Evolutionary conservation across 306 rosid species (phyloP).

Genomic region (Crotalaria pallida): DNA sequence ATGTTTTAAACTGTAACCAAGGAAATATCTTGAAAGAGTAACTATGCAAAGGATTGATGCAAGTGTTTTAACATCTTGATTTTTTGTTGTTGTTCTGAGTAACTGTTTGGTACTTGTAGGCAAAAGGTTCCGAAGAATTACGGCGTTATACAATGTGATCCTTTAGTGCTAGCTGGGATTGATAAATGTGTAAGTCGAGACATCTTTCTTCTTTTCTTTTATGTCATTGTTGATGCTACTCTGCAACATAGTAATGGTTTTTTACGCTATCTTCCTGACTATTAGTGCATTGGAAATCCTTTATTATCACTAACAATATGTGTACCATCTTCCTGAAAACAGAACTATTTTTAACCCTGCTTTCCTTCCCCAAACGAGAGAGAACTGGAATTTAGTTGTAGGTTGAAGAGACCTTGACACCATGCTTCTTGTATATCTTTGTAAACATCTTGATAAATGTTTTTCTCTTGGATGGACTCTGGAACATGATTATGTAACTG

Average conservation of each 20-base stretch:
- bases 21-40: not conserved
- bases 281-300: not conserved
- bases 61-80: constrained; percentile 1
- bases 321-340: not conserved
- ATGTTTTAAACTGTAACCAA: not conserved
- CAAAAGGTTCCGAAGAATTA: constrained; percentile 60
- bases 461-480: not conserved
- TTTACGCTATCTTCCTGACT: not conserved
- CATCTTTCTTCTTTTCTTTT: not conserved
- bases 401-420: not conserved
- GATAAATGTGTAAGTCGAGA: constrained; percentile 62
- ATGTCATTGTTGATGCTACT: constrained; percentile 2
- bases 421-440: not conserved
- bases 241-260: not conserved
- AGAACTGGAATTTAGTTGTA: constrained; percentile 1
- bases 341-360: not conserved
- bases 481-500: not conserved
- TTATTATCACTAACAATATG: not conserved
- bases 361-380: not conserved
- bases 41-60: constrained; percentile 3
- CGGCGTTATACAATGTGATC: constrained; percentile 77
- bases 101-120: constrained; percentile 45
- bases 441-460: not conserved
- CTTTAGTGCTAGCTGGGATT: constrained; percentile 67
- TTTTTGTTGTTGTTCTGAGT: constrained; percentile 5